Evolutionary conservation across 1,284 basidiomycete genomes (phyloP).

Genomic region (Vanrija pseudolonga): DNA sequence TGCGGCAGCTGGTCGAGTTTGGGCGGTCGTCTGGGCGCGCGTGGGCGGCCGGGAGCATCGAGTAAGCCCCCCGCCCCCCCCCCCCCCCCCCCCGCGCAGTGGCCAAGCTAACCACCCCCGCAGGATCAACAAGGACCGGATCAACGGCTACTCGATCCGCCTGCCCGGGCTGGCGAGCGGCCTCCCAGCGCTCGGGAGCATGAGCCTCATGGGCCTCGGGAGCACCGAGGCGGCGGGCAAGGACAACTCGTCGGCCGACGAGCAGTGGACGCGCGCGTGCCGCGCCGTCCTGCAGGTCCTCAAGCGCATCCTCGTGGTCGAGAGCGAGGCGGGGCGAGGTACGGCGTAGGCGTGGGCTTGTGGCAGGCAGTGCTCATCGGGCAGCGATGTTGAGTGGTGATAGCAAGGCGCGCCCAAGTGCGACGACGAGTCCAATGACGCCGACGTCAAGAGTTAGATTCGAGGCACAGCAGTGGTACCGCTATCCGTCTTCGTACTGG

Average conservation of each 20-base stretch:
- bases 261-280: slow-evolving; percentile 90
- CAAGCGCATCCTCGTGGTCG: slow-evolving; percentile 57
- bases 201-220: slow-evolving; percentile 46
- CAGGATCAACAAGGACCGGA: slow-evolving; percentile 90
- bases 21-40: slow-evolving; percentile 67
- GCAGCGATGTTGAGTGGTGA: too few species aligned
- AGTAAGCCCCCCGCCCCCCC: slow-evolving; percentile 21
- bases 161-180: slow-evolving; percentile 69
- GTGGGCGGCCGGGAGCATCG: slow-evolving; percentile 71
- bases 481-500: too few species aligned
- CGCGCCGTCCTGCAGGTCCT: slow-evolving; percentile 84
- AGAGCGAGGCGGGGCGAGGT: slow-evolving; percentile 35
- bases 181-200: slow-evolving; percentile 52
- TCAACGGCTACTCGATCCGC: slow-evolving; percentile 90
- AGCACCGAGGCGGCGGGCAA: slow-evolving; percentile 10
- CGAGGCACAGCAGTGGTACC: too few species aligned
- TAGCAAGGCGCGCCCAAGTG: too few species aligned
- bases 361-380: too few species aligned
- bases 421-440: too few species aligned
- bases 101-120: background rate
- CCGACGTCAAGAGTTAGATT: too few species aligned
- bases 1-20: slow-evolving; percentile 83
- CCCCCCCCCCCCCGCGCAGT: background rate
- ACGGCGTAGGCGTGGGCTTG: too few species aligned
- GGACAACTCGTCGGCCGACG: slow-evolving; percentile 55